phyloP scores from a whole-genome alignment of 176 grass and related monocot species.

The Elaeis guineensis region DNA sequence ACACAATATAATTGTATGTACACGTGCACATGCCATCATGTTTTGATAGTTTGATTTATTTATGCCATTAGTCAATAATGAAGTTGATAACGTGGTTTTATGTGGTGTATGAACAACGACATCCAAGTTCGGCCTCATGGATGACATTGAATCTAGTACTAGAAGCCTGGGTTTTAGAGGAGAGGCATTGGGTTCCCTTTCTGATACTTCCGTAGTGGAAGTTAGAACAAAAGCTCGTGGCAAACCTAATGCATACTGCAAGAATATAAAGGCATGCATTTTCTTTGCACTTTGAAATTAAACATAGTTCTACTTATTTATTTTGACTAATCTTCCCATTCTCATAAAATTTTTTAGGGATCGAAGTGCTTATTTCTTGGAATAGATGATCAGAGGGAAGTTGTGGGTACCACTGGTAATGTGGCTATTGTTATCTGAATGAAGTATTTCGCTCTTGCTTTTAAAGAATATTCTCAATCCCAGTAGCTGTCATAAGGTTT shows the following conservation, averaged over 20 bases:
- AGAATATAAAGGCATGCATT: slow-evolving; percentile 72
- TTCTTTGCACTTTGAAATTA: slow-evolving; percentile 16
- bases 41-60: too few relatives aligned
- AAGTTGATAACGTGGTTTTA: neutral
- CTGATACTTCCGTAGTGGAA: slow-evolving; percentile 90
- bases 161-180: slow-evolving; percentile 57
- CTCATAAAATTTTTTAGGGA: slow-evolving; percentile 42
- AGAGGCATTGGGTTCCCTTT: slow-evolving; percentile 70
- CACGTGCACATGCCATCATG: too few relatives aligned
- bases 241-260: slow-evolving; percentile 90
- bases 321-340: slow-evolving; percentile 4
- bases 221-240: slow-evolving; percentile 82
- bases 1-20: too few relatives aligned
- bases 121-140: slow-evolving; percentile 43
- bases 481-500: neutral
- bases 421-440: neutral
- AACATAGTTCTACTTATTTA: slow-evolving; percentile 19
- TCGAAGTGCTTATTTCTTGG: slow-evolving; percentile 80
- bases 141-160: slow-evolving; percentile 14
- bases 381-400: slow-evolving; percentile 92
- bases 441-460: neutral
- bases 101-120: slow-evolving; percentile 37
- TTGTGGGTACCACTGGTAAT: slow-evolving; percentile 78
- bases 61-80: too few relatives aligned
- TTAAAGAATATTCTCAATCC: neutral